Evolutionary conservation across 176 grass and related monocot species (phyloP), one percentile per base, ranked within the genome.

Genomic region (Raddia guianensis): DNA sequence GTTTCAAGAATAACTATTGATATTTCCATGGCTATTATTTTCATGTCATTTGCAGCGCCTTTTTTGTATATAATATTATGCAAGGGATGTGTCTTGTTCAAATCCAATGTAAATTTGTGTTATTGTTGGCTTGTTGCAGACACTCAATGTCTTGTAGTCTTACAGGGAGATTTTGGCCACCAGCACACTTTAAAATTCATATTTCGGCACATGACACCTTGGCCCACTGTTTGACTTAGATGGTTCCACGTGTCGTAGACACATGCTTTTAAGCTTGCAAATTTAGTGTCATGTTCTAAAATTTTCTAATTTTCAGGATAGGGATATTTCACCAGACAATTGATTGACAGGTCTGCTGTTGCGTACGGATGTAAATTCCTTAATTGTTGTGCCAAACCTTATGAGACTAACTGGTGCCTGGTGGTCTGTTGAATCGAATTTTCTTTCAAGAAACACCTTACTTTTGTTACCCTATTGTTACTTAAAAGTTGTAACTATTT

Each of bases 271-370:
- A 27, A 27, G 27, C 27, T 27, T 27, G 27, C 27, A 27, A 27
- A 27, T 27, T 27, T 27, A 27, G 27, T 27, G 27, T 27, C 27
- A 27, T 27, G 0, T 0, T 27, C 0, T 27, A 27, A 27, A 27
- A 27, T 27, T 27, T 70, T 55, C 65, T 81, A 72, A 81, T n/a
- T 50, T 76, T 49, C 9, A 81, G 64, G 18, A 32, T 20, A 81
- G 4, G 32, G 33, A 47, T 56, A 74, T 55, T 42, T 3, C 56
- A 75, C 57, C 63, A 34, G 34, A 77, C 40, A 48, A 40, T 40
- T 55, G n/a, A 56, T 37, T 61, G 13, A 56, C 62, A 70, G 53
- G 35, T 20, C 62, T 60, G 20, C 61, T 13, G 42, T 47, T 80
- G 62, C 6, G 63, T 37, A 63, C 47, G 63, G 35, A 32, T 63